A percentile compares a stretch with the other conserved stretches of the same genome.
These are phyloP conservation scores for Crithidia bombi DNA, from an alignment of 208 protist species.

Conservation along the genomic window DNA sequence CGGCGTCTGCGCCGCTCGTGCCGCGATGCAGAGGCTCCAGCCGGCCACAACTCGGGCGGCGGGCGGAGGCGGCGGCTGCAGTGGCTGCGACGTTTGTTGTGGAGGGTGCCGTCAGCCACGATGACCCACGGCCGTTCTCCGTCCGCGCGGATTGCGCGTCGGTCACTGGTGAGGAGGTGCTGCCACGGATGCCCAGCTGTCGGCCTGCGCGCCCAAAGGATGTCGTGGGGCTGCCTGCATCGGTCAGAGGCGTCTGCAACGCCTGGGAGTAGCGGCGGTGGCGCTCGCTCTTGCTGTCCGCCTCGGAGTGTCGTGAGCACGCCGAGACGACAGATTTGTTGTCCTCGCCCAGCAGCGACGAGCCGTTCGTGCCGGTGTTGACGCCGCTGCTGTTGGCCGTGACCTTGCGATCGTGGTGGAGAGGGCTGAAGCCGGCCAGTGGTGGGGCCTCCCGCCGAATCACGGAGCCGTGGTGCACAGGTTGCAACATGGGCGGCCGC, in stretches of 20 bases:
- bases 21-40: neutral
- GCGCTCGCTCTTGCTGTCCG: conserved; percentile 3
- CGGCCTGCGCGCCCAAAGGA: neutral
- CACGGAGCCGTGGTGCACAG: neutral
- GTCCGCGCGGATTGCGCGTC: conserved; percentile 5
- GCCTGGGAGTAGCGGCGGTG: conserved; percentile 33
- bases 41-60: neutral
- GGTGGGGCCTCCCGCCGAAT: neutral
- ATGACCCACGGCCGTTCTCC: neutral
- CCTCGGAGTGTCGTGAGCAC: neutral
- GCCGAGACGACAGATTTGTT: conserved; percentile 2
- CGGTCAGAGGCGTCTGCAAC: conserved; percentile 19
- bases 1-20: neutral
- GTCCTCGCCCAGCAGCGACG: neutral
- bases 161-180: neutral
- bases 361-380: neutral
- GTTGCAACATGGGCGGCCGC: conserved; percentile 3
- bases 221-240: neutral
- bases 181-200: conserved; percentile 8
- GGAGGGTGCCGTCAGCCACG: neutral
- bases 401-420: neutral
- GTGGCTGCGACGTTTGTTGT: conserved; percentile 10
- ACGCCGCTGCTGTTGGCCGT: neutral
- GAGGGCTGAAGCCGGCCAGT: conserved; percentile 1
- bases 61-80: neutral